Percentiles rank a stretch among this genome's conserved stretches.
Conservation (phyloP, 78 protist species). For the Planoprotostelium fungivorum region DNA sequence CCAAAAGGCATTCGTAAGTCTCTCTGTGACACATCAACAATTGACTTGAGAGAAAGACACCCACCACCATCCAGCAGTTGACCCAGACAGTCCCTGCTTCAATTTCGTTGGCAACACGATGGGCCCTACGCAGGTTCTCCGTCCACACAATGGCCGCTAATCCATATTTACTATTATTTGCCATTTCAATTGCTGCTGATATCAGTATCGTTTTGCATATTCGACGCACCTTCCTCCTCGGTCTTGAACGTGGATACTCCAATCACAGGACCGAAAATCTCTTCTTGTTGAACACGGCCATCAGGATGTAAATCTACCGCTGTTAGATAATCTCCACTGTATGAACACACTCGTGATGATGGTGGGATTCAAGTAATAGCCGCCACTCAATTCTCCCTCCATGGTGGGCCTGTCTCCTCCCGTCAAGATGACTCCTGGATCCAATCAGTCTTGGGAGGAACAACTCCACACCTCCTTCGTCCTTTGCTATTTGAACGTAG, state of each 20-base stretch:
- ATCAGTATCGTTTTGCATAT: conserved; percentile 3
- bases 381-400: conserved; percentile 13
- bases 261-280: conserved; percentile 85
- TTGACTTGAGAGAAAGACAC: neutral
- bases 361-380: conserved; percentile 75
- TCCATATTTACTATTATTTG: conserved; percentile 84
- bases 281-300: conserved; percentile 37
- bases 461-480: conserved; percentile 65
- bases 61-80: conserved; percentile 80
- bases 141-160: conserved; percentile 83
- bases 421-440: conserved; percentile 5
- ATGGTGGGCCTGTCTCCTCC: conserved; percentile 5
- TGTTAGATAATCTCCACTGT: neutral
- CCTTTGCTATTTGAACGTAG: conserved; percentile 57
- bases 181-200: conserved; percentile 71
- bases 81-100: conserved; percentile 87
- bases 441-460: conserved; percentile 8
- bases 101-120: conserved; percentile 55
- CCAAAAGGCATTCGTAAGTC: conserved; percentile 54
- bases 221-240: conserved; percentile 51
- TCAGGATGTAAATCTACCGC: neutral
- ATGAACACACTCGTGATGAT: conserved; percentile 41
- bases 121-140: conserved; percentile 37
- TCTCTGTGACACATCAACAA: neutral
- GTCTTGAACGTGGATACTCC: conserved; percentile 40